Conservation (phyloP, 202 grass and related monocot genomes). For the Dendrocalamus latiflorus region DNA sequence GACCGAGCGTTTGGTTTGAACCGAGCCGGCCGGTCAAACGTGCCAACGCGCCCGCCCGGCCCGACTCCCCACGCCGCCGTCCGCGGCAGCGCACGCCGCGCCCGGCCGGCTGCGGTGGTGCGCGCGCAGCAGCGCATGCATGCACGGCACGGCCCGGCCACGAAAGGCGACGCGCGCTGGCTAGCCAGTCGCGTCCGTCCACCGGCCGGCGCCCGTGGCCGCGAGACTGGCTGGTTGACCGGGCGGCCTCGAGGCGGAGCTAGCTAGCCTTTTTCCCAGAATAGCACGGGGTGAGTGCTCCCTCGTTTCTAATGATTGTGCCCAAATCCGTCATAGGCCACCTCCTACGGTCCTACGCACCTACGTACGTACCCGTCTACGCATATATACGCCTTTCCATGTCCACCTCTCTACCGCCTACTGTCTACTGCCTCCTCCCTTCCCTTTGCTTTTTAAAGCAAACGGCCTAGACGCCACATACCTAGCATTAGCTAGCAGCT, state of each 20-base stretch:
- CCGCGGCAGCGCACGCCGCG: constrained; percentile 1
- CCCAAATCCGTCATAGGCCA: constrained; percentile 70
- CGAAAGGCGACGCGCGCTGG: constrained; percentile 21
- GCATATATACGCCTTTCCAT: constrained; percentile 35
- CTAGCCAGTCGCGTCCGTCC: background rate
- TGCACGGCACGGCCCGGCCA: too few relatives aligned
- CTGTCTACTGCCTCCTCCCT: background rate
- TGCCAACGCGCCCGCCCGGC: background rate
- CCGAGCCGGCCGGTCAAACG: constrained; percentile 16
- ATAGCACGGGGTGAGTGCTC: constrained; percentile 63
- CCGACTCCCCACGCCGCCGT: constrained; percentile 27
- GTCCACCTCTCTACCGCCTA: constrained; percentile 5
- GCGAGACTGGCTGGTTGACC: background rate
- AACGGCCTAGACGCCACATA: constrained; percentile 12
- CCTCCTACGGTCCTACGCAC: background rate
- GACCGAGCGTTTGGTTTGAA: background rate
- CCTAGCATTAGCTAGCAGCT: background rate
- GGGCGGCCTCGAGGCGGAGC: background rate
- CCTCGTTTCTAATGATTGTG: constrained; percentile 94
- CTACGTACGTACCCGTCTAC: constrained; percentile 13
- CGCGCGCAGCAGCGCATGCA: background rate
- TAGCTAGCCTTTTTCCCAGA: constrained; percentile 45
- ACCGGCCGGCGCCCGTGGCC: constrained; percentile 1
- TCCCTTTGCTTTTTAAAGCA: constrained; percentile 36
- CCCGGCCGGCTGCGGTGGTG: background rate